Percentiles rank a stretch among this genome's conserved stretches.
phyloP scores from a whole-genome alignment of 2,329 filamentous ascomycete species.

The Clonostachys solani region DNA sequence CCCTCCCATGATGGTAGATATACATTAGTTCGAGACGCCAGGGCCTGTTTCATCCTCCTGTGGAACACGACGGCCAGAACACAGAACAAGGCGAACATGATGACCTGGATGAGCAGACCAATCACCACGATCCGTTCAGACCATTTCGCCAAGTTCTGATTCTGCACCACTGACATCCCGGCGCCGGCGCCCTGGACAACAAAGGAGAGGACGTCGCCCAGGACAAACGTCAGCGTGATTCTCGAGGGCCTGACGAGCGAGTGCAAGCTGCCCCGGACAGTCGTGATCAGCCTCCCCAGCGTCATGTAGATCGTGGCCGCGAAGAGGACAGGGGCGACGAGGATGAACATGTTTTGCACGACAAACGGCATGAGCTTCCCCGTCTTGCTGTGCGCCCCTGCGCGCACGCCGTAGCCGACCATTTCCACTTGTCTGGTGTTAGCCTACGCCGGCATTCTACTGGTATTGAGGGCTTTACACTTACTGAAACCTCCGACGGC shows the following conservation, averaged over 20 bases:
- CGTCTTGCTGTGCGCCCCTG: conserved; percentile 11
- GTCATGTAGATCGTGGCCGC: conserved; percentile 42
- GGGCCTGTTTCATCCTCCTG: conserved; percentile 13
- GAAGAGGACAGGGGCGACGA: conserved; percentile 25
- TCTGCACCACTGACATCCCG: conserved; percentile 17
- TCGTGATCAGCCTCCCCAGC: conserved; percentile 29
- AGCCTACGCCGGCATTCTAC: conserved; percentile 7
- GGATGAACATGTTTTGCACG: conserved; percentile 20
- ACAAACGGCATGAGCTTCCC: conserved; percentile 18
- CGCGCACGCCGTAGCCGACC: conserved; percentile 23
- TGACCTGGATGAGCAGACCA: conserved; percentile 52
- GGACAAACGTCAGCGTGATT: conserved; percentile 46
- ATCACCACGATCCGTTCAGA: conserved; percentile 49
- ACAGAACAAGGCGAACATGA: conserved; percentile 53
- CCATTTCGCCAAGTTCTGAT: conserved; percentile 12
- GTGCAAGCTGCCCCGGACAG: conserved; percentile 18
- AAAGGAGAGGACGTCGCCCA: conserved; percentile 44
- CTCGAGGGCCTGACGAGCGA: conserved; percentile 19
- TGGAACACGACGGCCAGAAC: conserved; percentile 44
- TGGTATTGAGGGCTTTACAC: conserved; percentile 7
- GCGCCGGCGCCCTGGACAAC: conserved; percentile 38
- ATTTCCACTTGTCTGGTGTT: conserved; percentile 22
- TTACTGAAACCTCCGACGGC: conserved; percentile 32
- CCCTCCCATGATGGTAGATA: conserved; percentile 21
- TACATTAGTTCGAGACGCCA: conserved; percentile 10